Conservation (phyloP, 23 red algal genomes). For the Gracilaria caudata region DNA sequence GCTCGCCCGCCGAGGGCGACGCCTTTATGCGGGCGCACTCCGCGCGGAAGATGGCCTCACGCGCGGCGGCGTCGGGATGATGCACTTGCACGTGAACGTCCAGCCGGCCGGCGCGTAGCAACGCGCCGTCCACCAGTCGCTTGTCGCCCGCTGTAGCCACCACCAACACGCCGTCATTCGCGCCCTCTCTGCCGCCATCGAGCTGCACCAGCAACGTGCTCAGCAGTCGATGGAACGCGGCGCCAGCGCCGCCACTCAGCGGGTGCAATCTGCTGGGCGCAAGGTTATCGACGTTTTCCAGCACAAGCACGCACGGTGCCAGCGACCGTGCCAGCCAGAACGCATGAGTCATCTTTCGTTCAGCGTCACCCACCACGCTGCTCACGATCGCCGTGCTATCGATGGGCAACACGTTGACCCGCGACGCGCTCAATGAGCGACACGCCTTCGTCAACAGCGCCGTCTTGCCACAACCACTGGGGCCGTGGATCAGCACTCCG, state of each 20-base stretch:
- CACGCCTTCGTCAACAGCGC: conserved; percentile 57
- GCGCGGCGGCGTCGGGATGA: conserved; percentile 4
- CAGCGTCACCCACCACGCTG: conserved; percentile 73
- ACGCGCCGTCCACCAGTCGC: conserved; percentile 40
- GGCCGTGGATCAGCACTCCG: conserved; percentile 87
- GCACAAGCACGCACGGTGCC: conserved; percentile 76
- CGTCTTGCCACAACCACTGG: conserved; percentile 91
- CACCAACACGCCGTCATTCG: conserved; percentile 34
- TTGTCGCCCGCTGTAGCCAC: conserved; percentile 26
- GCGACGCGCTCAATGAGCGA: conserved; percentile 33
- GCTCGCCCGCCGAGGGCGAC: background rate
- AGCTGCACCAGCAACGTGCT: conserved; percentile 67
- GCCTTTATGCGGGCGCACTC: background rate
- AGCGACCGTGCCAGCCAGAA: conserved; percentile 73
- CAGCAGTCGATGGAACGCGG: conserved; percentile 56
- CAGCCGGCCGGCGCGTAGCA: conserved; percentile 69
- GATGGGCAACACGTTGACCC: conserved; percentile 64
- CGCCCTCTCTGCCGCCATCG: conserved; percentile 40
- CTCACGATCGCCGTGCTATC: conserved; percentile 67
- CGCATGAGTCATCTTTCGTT: conserved; percentile 50
- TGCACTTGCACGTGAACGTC: conserved; percentile 43
- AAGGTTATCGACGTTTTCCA: conserved; percentile 92
- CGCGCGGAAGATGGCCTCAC: background rate
- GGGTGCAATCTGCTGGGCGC: conserved; percentile 18
- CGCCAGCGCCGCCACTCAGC: background rate